Percentiles rank a stretch among this genome's conserved stretches.
Conservation (phyloP, 768 basidiomycete genomes). For the Lactifluus subvellereus region DNA sequence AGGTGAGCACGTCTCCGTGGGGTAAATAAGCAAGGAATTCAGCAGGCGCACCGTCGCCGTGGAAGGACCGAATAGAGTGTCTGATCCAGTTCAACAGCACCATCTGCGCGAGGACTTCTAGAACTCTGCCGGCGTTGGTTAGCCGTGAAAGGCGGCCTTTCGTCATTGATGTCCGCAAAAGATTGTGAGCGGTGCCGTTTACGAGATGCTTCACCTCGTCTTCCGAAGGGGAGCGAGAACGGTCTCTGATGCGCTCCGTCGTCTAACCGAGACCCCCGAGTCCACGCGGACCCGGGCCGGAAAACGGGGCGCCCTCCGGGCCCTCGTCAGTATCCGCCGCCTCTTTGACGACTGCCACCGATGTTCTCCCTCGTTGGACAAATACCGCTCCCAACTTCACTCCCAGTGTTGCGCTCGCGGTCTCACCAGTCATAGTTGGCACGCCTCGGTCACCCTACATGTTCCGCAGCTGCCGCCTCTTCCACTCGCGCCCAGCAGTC, state of each 20-base stretch:
- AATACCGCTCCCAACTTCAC: conserved; percentile 46
- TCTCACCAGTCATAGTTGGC: conserved; percentile 40
- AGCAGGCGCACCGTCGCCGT: too few species aligned
- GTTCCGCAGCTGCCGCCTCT: conserved; percentile 69
- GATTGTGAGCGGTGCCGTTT: conserved; percentile 16
- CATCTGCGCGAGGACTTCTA: neutral
- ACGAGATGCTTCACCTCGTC: conserved; percentile 9
- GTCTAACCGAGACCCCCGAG: conserved; percentile 21
- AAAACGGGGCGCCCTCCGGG: conserved; percentile 28
- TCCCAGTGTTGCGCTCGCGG: conserved; percentile 43
- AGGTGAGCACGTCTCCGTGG: neutral
- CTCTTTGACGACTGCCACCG: conserved; percentile 33
- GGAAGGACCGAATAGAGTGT: too few species aligned
- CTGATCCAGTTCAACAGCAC: neutral
- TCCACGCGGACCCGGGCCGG: conserved; percentile 23
- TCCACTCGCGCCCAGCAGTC: conserved; percentile 64
- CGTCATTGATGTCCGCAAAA: conserved; percentile 1
- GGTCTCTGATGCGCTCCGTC: conserved; percentile 25
- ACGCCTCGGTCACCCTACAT: conserved; percentile 38
- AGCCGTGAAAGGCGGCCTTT: neutral
- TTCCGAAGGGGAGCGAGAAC: conserved; percentile 26
- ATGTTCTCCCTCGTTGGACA: conserved; percentile 34
- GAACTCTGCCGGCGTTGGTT: conserved; percentile 5
- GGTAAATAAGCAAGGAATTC: too few species aligned
- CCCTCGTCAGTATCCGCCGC: conserved; percentile 37